These are phyloP conservation scores for Scedosporium dehoogii DNA, from an alignment of 2,329 filamentous ascomycete species.

Conservation along the genomic window DNA sequence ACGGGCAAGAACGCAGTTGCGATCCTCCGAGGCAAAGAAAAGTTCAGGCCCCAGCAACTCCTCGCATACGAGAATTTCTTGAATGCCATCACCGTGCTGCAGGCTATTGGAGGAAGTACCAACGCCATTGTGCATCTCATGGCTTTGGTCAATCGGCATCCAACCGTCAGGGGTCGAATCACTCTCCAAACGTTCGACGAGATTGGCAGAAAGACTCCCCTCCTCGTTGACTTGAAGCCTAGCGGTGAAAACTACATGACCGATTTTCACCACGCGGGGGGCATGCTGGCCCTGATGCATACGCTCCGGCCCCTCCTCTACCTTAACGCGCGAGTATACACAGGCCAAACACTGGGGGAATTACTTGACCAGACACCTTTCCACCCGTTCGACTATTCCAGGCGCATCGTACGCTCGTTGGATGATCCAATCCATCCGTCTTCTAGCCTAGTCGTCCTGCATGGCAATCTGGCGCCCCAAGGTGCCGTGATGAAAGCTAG, in stretches of 20 bases:
- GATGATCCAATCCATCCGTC: constrained; percentile 53
- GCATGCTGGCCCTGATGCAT: constrained; percentile 73
- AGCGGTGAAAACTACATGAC: constrained; percentile 82
- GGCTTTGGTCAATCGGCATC: constrained; percentile 68
- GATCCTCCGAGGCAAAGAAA: constrained; percentile 51
- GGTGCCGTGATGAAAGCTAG: constrained; percentile 89
- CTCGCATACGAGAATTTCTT: constrained; percentile 69
- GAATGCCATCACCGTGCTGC: constrained; percentile 78
- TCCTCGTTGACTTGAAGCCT: constrained; percentile 79
- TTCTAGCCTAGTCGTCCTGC: constrained; percentile 73
- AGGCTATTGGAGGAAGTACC: constrained; percentile 75
- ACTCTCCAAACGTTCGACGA: constrained; percentile 70
- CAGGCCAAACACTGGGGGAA: constrained; percentile 71
- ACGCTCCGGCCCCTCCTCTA: constrained; percentile 67
- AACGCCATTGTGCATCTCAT: constrained; percentile 82
- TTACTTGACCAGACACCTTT: constrained; percentile 67
- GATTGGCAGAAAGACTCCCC: constrained; percentile 66
- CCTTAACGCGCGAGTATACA: constrained; percentile 71
- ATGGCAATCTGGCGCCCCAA: constrained; percentile 72
- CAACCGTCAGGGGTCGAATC: constrained; percentile 52
- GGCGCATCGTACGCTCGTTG: background rate
- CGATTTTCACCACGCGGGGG: constrained; percentile 81
- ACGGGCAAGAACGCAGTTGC: constrained; percentile 60
- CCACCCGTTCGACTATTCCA: constrained; percentile 45
- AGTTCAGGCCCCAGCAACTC: constrained; percentile 59